Evolutionary conservation across 2,329 filamentous ascomycete species (phyloP).

Genomic region (Purpureocillium takamizusanense): DNA sequence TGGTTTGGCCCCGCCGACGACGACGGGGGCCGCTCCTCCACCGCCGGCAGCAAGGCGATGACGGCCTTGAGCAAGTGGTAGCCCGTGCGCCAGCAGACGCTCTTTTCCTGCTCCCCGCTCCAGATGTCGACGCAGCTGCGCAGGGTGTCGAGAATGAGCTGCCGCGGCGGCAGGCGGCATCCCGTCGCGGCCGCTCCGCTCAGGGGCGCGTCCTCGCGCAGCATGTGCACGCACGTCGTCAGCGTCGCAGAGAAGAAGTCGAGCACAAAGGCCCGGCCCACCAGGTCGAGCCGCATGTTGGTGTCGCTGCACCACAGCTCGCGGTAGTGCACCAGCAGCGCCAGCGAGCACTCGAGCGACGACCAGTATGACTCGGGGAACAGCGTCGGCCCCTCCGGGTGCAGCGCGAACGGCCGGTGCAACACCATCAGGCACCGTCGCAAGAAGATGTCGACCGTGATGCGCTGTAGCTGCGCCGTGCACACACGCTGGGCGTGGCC

Average conservation of each 20-base stretch:
- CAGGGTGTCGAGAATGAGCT: conserved; percentile 24
- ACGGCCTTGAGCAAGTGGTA: conserved; percentile 21
- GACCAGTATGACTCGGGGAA: conserved; percentile 27
- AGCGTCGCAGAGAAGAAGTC: conserved; percentile 26
- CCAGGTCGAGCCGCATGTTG: conserved; percentile 16
- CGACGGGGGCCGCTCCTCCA: background rate
- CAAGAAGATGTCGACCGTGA: conserved; percentile 24
- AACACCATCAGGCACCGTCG: conserved; percentile 25
- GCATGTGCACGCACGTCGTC: conserved; percentile 23
- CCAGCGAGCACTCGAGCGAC: conserved; percentile 25
- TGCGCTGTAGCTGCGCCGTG: conserved; percentile 18
- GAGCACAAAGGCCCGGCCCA: conserved; percentile 22
- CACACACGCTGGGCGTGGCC: conserved; percentile 19
- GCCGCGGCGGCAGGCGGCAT: conserved; percentile 21
- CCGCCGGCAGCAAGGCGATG: conserved; percentile 4
- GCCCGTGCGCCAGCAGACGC: conserved; percentile 24
- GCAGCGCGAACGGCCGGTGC: conserved; percentile 24
- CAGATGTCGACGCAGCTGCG: conserved; percentile 24
- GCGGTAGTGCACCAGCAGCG: conserved; percentile 24
- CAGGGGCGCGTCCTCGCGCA: conserved; percentile 23
- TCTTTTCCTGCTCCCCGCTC: conserved; percentile 23
- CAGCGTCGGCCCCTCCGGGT: conserved; percentile 19
- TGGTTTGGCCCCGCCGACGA: too few relatives aligned
- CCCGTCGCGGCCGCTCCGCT: conserved; percentile 15
- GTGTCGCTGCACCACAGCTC: conserved; percentile 22